phyloP scores from a whole-genome alignment of 805 yeast species.

The Yamadazyma sp. region DNA sequence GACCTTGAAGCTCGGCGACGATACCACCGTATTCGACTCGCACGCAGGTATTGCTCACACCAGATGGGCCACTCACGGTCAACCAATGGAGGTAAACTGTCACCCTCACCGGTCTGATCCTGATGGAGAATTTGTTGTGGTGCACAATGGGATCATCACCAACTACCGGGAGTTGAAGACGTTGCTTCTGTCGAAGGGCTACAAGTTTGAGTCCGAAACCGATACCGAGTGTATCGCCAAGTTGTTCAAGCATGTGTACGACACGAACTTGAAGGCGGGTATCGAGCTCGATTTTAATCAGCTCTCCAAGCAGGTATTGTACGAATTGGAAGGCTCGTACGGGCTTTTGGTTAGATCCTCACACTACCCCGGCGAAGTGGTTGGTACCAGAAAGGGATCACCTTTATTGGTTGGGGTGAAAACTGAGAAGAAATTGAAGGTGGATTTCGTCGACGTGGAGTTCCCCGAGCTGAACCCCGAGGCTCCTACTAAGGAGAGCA shows the following conservation, averaged over 20 bases:
- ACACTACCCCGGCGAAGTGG: constrained; percentile 93
- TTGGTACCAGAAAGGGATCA: constrained; percentile 97
- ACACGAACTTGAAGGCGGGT: constrained; percentile 69
- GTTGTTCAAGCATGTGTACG: constrained; percentile 87
- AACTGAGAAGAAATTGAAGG: constrained; percentile 91
- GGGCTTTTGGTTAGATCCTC: constrained; percentile 90
- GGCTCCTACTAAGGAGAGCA: constrained; percentile 14
- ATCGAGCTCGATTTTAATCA: constrained; percentile 83
- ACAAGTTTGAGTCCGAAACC: constrained; percentile 83
- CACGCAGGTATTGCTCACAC: constrained; percentile 99
- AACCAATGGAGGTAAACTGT: constrained; percentile 80
- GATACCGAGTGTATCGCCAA: constrained; percentile 98
- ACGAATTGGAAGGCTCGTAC: constrained; percentile 95
- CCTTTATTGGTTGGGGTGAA: constrained; percentile 97
- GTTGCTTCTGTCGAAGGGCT: constrained; percentile 76
- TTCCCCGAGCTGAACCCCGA: constrained; percentile 65
- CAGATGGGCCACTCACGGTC: constrained; percentile 99
- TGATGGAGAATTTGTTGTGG: constrained; percentile 80
- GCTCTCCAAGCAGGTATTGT: constrained; percentile 86
- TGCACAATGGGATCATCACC: constrained; percentile 98
- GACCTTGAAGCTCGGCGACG: constrained; percentile 49
- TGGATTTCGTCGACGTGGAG: constrained; percentile 97
- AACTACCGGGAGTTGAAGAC: constrained; percentile 90
- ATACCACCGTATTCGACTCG: constrained; percentile 65
- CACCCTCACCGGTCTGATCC: constrained; percentile 95